Base-by-base conservation (phyloP, 352 stramenopile species). In the Globisporangium spinosum region DNA sequence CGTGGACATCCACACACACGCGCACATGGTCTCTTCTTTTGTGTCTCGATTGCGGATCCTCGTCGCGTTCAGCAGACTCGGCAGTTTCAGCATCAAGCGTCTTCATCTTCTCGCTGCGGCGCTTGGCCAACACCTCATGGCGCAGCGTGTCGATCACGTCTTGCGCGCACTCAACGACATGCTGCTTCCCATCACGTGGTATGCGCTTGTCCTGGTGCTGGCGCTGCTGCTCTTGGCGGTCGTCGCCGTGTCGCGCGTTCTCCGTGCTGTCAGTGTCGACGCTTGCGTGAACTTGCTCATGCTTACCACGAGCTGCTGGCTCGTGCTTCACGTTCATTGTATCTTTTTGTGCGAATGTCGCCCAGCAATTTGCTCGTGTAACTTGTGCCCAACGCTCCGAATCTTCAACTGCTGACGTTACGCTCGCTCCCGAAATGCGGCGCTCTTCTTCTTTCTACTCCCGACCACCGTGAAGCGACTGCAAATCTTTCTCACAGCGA, bases 351-450 rank as follows among this genome's bases (percentile, higher is more conserved):
- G 40, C 6, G 40, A n/a, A 49, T 54, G 3, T 20, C n/a, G n/a
- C 40, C 23, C 53, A 13, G 1, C 25, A 38, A 38, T 23, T 17
- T 7, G 7, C 23, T 10, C 23, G 55, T 58, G 65, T 68, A 71
- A 71, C 66, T 71, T 71, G 49, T 68, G 66, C 35, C 9, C 47
- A 67, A 71, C 66, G 66, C 53, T 57, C 20, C 3, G 47, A 67
- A 62, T 62, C 66, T 57, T 17, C 27, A 68, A 71, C 66, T 68
- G 59, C 45, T 54, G 49, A 27, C 59, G 59, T 67, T 70, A 68
- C 62, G 38, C 58, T 27, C 40, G n/a, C 57, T 32, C 34, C 9
- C 34, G 3, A 13, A 27, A 43, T 29, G 17, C 17, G 23, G 17
- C 17, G 23, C 29, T 27, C 17, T 27, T 27, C 47, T 27, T 54